Base-by-base conservation (phyloP, 345 rosid genomes). In the Jatropha curcas region DNA sequence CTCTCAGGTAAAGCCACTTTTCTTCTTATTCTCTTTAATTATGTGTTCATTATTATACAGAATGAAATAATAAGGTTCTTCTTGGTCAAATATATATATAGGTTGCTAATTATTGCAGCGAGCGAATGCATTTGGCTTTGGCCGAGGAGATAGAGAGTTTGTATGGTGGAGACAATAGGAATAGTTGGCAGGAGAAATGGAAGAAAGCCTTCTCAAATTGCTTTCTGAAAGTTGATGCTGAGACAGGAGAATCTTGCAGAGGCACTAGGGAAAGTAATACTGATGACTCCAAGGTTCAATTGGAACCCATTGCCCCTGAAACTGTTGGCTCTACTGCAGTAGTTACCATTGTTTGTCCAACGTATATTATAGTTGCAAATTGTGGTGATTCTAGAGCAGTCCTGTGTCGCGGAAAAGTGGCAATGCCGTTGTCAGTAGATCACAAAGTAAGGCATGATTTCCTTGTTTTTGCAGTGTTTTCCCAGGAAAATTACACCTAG, bases 241-340 rank as follows among this genome's bases (percentile, higher is more conserved):
- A 88, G 84, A 75, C 84, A 4, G 76, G 59, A 6, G 81, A 76
- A 45, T 66, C 51, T 28, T 31, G 24, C 33, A 30, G 43, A 39
- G 70, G 52, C 68, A 2, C 0, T 16, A 35, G 37, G 27, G 77
- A 66, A 67, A 61, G 52, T 50, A 48, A 37, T 25, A 13, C 14
- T 1, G 43, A 56, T 60, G 67, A 46, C 14, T 53, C 31, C 14
- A 30, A 59, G 58, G 67, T 59, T 30, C 56, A 57, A 16, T 6
- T n/a, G 19, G 68, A 81, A 69, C 67, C 77, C 3, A 43, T 88
- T 53, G 87, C 86, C 14, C 87, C 92, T 3, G 94, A 87, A 61
- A 91, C 95, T 20, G 91, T 77, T 22, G 98, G 98, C 64, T 89
- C 98, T n/a, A 93, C 98, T 0, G 95, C 98, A n/a, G 88, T 89